Base-by-base conservation (phyloP, 257 asterid species). In the Gentiana dahurica region DNA sequence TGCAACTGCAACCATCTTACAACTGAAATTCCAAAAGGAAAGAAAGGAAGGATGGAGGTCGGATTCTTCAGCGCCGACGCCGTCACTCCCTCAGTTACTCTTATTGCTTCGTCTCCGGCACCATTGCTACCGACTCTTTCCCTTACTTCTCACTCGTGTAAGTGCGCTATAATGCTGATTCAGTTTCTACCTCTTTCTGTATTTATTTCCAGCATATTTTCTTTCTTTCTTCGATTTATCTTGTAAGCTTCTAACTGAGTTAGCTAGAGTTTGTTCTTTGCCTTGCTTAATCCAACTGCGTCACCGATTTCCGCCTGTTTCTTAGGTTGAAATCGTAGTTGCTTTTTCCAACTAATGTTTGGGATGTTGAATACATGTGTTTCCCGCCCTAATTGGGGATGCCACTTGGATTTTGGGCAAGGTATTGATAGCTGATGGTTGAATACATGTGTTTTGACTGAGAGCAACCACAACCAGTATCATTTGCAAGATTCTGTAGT, bases 101-200 rank as follows among this genome's bases (percentile, higher is more conserved):
- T 38, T 39, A 13, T 48, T 34, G n/a, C 64, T 32, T 0, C 53
- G n/a, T 39, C 54, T 1, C 58, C 54, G 46, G 45, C 66, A 8
- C 35, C 64, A 1, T 8, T 12, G 6, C 12, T 57, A 6, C 58
- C 36, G 15, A 12, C 52, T 34, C 3, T 36, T 37, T 12, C 66
- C 53, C 43, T 48, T 39, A n/a, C 43, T n/a, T 35, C 59, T 12
- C 54, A 8, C 57, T 47, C 62, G 10, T 45, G 71, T 59, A 53
- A 66, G 65, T 12, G 32, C 41, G 15, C 3, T 24, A 13, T 24
- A 12, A 10, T 15, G 3, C 8, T 36, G 13, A 1, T 55, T 13
- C 10, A 8, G 1, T 37, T 8, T 1, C 46, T 8, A 33, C 34
- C 44, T 49, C 3, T 15, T 4, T 12, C 5, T 54, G 8, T 3